These are phyloP conservation scores for Thielaviopsis musarum DNA, from an alignment of 2,329 filamentous ascomycete genomes.

Conservation along the genomic window DNA sequence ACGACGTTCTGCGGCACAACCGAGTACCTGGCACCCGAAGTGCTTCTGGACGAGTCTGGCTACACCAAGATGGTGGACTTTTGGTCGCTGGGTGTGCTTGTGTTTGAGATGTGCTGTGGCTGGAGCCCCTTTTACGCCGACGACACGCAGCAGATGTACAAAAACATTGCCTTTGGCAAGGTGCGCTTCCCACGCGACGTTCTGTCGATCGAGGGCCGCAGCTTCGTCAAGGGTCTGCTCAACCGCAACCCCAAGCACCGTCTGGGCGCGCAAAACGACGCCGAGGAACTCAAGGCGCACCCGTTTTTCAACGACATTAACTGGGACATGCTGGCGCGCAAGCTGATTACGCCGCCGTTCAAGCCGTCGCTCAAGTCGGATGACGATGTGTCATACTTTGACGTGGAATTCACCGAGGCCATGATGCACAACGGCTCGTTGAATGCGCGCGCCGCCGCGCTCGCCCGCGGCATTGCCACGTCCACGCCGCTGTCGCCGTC, in stretches of 20 bases:
- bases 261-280: slow-evolving; percentile 77
- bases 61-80: slow-evolving; percentile 99
- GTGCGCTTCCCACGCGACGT: slow-evolving; percentile 92
- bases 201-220: slow-evolving; percentile 81
- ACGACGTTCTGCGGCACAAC: slow-evolving; percentile 99
- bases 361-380: slow-evolving; percentile 95
- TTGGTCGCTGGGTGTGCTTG: slow-evolving; percentile 92
- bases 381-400: slow-evolving; percentile 94
- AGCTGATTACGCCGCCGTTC: slow-evolving; percentile 89
- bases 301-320: slow-evolving; percentile 90
- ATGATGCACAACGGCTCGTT: slow-evolving; percentile 73
- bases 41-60: slow-evolving; percentile 84
- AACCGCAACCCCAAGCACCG: slow-evolving; percentile 96
- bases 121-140: slow-evolving; percentile 99
- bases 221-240: slow-evolving; percentile 93
- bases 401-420: slow-evolving; percentile 94
- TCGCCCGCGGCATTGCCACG: slow-evolving; percentile 71
- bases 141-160: slow-evolving; percentile 99
- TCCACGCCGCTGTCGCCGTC: slow-evolving; percentile 88
- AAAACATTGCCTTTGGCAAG: slow-evolving; percentile 98
- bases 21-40: slow-evolving; percentile 91
- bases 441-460: slow-evolving; percentile 74
- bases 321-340: slow-evolving; percentile 75
- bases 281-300: slow-evolving; percentile 84
- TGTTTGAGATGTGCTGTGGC: slow-evolving; percentile 99